A percentile compares a stretch with the other conserved stretches of the same genome.
Conservation (phyloP, 805 yeast genomes). For the Saccharomycopsis microspora region DNA sequence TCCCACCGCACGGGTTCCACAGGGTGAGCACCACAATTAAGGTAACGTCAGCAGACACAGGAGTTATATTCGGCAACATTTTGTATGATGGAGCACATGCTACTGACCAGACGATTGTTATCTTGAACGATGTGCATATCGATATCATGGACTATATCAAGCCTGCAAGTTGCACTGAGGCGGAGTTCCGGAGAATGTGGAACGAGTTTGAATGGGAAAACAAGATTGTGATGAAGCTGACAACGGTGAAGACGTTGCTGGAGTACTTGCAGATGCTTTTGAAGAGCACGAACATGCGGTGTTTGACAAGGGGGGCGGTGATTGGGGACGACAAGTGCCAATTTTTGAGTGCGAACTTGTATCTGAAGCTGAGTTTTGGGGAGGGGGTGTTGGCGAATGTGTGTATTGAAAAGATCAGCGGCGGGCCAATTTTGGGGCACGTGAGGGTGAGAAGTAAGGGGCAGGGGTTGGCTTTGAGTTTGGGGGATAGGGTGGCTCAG, state of each 20-base stretch:
- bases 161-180: constrained; percentile 86
- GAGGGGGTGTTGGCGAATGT: constrained; percentile 96
- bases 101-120: constrained; percentile 79
- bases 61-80: constrained; percentile 94
- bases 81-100: constrained; percentile 95
- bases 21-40: constrained; percentile 80
- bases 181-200: constrained; percentile 95
- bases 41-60: constrained; percentile 96
- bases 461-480: constrained; percentile 88
- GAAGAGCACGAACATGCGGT: constrained; percentile 84
- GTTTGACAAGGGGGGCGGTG: constrained; percentile 87
- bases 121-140: constrained; percentile 87
- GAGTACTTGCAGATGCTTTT: constrained; percentile 68
- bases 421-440: constrained; percentile 79
- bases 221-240: constrained; percentile 78
- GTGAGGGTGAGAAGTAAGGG: constrained; percentile 96
- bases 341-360: constrained; percentile 88
- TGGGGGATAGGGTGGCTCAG: constrained; percentile 89
- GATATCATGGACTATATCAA: constrained; percentile 96
- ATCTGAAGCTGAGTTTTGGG: constrained; percentile 87
- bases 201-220: constrained; percentile 99
- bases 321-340: constrained; percentile 72
- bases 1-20: constrained; percentile 97
- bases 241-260: constrained; percentile 47
- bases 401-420: constrained; percentile 74